phyloP scores from a whole-genome alignment of 2,329 filamentous ascomycete genomes.

The Westerdykella ornata region DNA sequence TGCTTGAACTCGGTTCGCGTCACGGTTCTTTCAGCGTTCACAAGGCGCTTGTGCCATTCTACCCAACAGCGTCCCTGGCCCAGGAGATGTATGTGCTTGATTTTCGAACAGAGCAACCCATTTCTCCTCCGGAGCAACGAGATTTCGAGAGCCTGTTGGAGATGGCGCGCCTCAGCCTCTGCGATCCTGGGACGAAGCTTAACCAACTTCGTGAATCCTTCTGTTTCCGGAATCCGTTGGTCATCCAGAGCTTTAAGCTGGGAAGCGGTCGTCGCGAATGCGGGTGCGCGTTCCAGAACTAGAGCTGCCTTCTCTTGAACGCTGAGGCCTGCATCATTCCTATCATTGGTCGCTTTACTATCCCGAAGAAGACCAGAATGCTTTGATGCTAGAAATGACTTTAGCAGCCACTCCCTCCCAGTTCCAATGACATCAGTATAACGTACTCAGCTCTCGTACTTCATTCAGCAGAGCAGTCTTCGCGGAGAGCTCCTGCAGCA shows the following conservation, averaged over 20 bases:
- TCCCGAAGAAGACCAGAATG: constrained; percentile 36
- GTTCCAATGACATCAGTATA: neutral
- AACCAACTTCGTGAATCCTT: constrained; percentile 49
- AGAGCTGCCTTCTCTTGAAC: constrained; percentile 28
- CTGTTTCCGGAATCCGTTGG: constrained; percentile 39
- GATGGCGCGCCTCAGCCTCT: constrained; percentile 54
- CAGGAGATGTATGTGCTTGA: constrained; percentile 69
- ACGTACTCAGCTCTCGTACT: constrained; percentile 36
- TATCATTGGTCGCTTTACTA: constrained; percentile 3
- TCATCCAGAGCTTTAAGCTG: constrained; percentile 42
- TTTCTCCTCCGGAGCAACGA: constrained; percentile 57
- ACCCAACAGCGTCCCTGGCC: constrained; percentile 62
- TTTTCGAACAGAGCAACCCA: constrained; percentile 49
- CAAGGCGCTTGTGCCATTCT: constrained; percentile 62
- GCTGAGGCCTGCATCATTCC: constrained; percentile 17
- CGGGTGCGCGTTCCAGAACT: constrained; percentile 41
- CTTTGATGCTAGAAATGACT: constrained; percentile 30
- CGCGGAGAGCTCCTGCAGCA: constrained; percentile 35
- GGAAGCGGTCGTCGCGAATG: constrained; percentile 39
- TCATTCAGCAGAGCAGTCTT: constrained; percentile 38
- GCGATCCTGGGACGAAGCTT: constrained; percentile 57
- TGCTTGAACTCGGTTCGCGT: constrained; percentile 56
- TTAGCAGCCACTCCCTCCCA: constrained; percentile 13
- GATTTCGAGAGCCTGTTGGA: constrained; percentile 56
- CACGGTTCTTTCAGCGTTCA: constrained; percentile 58